These are phyloP conservation scores for Arabis alpina DNA, from an alignment of 345 rosid genomes.

Conservation along the genomic window DNA sequence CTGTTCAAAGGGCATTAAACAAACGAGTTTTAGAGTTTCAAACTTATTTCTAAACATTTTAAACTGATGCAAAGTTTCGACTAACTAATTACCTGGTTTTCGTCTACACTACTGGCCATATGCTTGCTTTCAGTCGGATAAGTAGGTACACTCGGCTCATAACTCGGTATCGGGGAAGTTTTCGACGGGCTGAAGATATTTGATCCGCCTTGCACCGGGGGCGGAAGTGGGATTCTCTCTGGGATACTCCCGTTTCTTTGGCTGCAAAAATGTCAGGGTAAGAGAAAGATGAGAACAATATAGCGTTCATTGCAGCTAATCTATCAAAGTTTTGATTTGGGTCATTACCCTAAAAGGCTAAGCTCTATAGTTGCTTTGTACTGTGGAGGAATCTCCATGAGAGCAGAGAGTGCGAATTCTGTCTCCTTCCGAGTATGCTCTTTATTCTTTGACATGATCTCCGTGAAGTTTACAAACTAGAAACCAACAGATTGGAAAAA, in stretches of 20 bases:
- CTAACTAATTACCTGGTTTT: constrained; percentile 55
- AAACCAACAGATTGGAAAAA: constrained; percentile 7
- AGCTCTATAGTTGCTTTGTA: constrained; percentile 92
- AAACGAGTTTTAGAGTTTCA: not conserved
- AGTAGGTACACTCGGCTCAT: constrained; percentile 62
- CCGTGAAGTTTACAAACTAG: constrained; percentile 93
- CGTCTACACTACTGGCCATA: constrained; percentile 54
- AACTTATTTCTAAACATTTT: not conserved
- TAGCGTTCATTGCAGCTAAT: not conserved
- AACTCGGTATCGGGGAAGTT: constrained; percentile 51
- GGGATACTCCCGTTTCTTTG: constrained; percentile 52
- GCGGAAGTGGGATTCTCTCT: constrained; percentile 75
- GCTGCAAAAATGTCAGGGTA: constrained; percentile 47
- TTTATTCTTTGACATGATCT: constrained; percentile 83
- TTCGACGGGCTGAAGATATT: constrained; percentile 45
- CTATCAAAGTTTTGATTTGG: not conserved
- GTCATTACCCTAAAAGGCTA: constrained; percentile 70
- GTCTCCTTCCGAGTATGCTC: constrained; percentile 70
- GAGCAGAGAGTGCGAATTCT: constrained; percentile 86
- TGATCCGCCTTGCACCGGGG: constrained; percentile 59
- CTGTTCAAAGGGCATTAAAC: constrained; percentile 47
- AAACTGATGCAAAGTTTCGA: constrained; percentile 14
- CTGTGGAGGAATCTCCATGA: constrained; percentile 97
- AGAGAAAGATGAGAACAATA: constrained; percentile 12
- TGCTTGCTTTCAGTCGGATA: constrained; percentile 48